Percentiles rank a stretch among this genome's conserved stretches.
Conservation (phyloP, 306 rosid genomes). For the Prunus mira region DNA sequence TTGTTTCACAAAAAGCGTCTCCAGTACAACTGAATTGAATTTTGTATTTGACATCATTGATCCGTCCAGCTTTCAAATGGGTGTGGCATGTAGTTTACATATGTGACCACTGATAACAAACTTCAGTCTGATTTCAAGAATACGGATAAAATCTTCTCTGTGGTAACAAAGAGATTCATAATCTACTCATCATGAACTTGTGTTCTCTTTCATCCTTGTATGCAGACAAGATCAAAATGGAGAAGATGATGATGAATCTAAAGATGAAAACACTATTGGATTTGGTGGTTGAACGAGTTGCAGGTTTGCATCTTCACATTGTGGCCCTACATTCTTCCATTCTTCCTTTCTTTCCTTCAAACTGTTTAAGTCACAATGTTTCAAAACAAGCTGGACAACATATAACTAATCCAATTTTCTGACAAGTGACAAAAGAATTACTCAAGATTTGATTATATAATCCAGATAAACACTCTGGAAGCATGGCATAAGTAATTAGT, state of each 20-base stretch:
- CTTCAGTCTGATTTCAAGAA: not conserved
- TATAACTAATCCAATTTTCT: not conserved
- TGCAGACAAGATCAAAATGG: not conserved
- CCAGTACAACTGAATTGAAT: not conserved
- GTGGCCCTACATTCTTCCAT: not conserved
- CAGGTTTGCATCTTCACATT: not conserved
- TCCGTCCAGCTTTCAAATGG: not conserved
- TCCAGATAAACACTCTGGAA: not conserved
- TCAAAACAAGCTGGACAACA: conserved; percentile 5
- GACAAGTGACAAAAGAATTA: not conserved
- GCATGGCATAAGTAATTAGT: not conserved
- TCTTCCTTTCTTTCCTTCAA: not conserved
- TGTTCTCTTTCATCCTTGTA: not conserved
- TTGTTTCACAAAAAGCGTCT: not conserved
- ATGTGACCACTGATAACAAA: not conserved
- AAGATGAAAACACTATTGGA: not conserved
- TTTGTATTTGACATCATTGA: not conserved
- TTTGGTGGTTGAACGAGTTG: not conserved
- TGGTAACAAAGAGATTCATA: not conserved
- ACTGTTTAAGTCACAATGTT: not conserved
- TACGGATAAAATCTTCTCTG: not conserved
- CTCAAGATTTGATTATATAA: not conserved
- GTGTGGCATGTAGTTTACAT: not conserved
- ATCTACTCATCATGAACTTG: not conserved
- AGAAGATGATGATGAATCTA: not conserved